Conservation (phyloP, 2,329 filamentous ascomycete species). For the Fusarium sp. region DNA sequence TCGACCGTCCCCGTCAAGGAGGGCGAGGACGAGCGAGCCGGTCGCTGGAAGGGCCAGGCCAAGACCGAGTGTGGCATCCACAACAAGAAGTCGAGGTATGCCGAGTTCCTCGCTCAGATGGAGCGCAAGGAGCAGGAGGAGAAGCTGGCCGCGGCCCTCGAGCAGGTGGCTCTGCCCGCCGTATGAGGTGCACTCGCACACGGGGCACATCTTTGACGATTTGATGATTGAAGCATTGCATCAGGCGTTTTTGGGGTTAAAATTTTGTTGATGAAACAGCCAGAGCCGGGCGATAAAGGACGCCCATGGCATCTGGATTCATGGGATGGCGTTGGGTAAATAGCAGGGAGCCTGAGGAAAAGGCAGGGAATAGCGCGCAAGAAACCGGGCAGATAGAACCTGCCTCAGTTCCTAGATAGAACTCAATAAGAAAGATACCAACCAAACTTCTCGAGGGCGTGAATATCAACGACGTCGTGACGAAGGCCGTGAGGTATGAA, state of each 20-base stretch:
- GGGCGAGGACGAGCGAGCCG: slow-evolving; percentile 94
- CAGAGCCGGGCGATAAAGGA: slow-evolving; percentile 15
- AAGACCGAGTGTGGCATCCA: slow-evolving; percentile 99
- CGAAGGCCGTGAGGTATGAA: slow-evolving; percentile 21
- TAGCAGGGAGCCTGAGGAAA: slow-evolving; percentile 17
- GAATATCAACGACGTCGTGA: slow-evolving; percentile 9
- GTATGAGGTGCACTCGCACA: slow-evolving; percentile 42
- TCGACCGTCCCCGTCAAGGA: slow-evolving; percentile 91
- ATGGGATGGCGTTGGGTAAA: slow-evolving; percentile 42
- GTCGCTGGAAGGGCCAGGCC: slow-evolving; percentile 93
- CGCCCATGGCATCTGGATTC: slow-evolving; percentile 25
- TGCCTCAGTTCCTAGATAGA: slow-evolving; percentile 29
- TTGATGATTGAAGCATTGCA: slow-evolving; percentile 47
- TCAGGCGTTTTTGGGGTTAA: slow-evolving; percentile 44
- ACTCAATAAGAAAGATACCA: slow-evolving; percentile 26
- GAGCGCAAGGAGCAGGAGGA: slow-evolving; percentile 74
- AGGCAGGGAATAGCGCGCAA: slow-evolving; percentile 24
- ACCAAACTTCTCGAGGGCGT: slow-evolving; percentile 1
- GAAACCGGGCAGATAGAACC: slow-evolving; percentile 21
- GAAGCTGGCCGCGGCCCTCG: slow-evolving; percentile 46
- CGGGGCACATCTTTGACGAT: slow-evolving; percentile 40
- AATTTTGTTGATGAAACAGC: slow-evolving; percentile 23
- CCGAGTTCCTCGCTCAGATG: slow-evolving; percentile 82
- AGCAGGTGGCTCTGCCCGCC: slow-evolving; percentile 45
- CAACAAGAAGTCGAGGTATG: slow-evolving; percentile 95